Conservation (phyloP, 2,329 filamentous ascomycete genomes). For the Aspergillus ochraceus region DNA sequence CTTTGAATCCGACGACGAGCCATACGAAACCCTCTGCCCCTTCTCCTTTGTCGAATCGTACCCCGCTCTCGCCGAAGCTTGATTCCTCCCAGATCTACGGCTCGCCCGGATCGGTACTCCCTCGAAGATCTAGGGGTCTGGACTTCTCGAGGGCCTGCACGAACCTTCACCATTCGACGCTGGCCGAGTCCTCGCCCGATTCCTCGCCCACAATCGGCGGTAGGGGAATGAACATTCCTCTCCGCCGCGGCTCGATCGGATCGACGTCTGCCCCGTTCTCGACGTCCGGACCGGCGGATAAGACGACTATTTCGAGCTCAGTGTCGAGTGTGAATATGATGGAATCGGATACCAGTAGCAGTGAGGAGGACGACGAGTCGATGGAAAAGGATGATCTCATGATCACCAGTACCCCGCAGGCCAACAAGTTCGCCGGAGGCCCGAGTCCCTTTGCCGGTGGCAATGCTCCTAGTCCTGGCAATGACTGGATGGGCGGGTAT, state of each 20-base stretch:
- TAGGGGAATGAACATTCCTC: constrained; percentile 62
- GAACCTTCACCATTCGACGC: constrained; percentile 90
- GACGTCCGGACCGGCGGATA: constrained; percentile 68
- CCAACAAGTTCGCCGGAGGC: constrained; percentile 56
- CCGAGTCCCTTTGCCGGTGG: constrained; percentile 49
- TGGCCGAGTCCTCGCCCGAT: constrained; percentile 87
- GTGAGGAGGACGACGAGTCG: constrained; percentile 58
- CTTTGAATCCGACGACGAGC: constrained; percentile 64
- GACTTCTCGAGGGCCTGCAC: constrained; percentile 94
- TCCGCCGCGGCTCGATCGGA: constrained; percentile 61
- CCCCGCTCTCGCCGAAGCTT: constrained; percentile 79
- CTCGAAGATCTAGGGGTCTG: constrained; percentile 81
- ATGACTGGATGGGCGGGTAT: constrained; percentile 62
- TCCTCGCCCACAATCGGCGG: constrained; percentile 83
- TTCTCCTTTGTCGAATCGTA: constrained; percentile 56
- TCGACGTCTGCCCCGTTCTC: constrained; percentile 63
- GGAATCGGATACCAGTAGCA: constrained; percentile 75
- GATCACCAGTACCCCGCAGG: constrained; percentile 76
- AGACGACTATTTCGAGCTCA: constrained; percentile 74
- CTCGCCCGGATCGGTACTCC: constrained; percentile 83
- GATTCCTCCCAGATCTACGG: constrained; percentile 83
- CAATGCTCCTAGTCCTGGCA: constrained; percentile 53
- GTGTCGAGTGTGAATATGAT: constrained; percentile 77
- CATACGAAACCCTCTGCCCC: constrained; percentile 31
- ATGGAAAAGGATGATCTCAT: constrained; percentile 76